Percentiles rank a stretch among this genome's conserved stretches.
Conservation (phyloP, 1,284 basidiomycete genomes). For the Rhodotorula sp. region DNA sequence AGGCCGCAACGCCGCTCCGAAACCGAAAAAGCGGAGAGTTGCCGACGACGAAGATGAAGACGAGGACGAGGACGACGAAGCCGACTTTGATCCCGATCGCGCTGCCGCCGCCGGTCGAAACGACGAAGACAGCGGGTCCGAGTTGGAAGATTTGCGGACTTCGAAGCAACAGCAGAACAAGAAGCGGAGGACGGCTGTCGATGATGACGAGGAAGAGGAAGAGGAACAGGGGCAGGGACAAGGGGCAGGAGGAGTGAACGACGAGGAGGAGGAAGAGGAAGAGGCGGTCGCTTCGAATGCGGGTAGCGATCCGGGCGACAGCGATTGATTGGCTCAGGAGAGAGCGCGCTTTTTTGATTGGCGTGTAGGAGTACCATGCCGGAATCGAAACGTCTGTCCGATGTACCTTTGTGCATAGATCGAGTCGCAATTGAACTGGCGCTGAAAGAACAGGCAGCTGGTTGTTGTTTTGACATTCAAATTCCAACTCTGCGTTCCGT, state of each 20-base stretch:
- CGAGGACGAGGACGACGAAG: slow-evolving; percentile 5
- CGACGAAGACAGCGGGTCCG: not conserved
- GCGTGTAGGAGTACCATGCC: too few species aligned
- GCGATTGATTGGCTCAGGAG: not conserved
- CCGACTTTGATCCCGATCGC: not conserved
- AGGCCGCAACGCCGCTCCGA: not conserved
- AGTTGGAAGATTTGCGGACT: slow-evolving; percentile 26
- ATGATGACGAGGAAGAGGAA: slow-evolving; percentile 2
- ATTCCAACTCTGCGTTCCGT: not conserved
- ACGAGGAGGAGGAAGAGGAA: not conserved
- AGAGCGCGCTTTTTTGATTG: too few species aligned
- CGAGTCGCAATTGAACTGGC: too few species aligned
- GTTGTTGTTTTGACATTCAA: not conserved
- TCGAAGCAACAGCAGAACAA: slow-evolving; percentile 7
- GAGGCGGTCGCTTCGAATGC: not conserved
- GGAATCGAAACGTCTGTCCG: too few species aligned
- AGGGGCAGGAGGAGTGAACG: not conserved
- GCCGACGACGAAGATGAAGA: slow-evolving; percentile 8
- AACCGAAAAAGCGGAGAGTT: not conserved
- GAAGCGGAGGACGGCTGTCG: not conserved
- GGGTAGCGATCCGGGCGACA: not conserved
- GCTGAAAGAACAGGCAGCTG: too few species aligned
- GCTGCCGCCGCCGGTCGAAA: not conserved
- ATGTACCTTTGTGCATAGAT: too few species aligned
- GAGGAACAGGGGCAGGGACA: not conserved